Percentiles rank a stretch among this genome's conserved stretches.
phyloP scores from a whole-genome alignment of 495 filamentous ascomycete species.

The Xylaria telfairii region DNA sequence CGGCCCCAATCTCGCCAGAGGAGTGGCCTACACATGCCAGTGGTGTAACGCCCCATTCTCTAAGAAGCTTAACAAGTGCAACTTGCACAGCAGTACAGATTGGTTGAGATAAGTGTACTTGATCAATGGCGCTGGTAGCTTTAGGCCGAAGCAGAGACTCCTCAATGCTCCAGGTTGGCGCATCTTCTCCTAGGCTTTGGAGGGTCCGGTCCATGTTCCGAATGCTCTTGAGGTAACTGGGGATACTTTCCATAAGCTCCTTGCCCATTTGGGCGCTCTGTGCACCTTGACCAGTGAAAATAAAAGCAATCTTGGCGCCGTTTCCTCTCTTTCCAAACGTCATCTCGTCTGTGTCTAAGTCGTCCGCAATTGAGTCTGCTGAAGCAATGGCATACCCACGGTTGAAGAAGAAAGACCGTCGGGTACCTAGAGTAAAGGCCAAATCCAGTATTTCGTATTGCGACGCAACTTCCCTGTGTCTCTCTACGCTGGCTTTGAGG shows the following conservation, averaged over 20 bases:
- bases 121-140: conserved; percentile 32
- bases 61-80: conserved; percentile 55
- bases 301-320: conserved; percentile 6
- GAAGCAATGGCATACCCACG: background rate
- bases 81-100: conserved; percentile 50
- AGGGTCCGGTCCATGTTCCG: conserved; percentile 34
- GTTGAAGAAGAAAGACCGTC: background rate
- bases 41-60: conserved; percentile 49
- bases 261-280: conserved; percentile 15
- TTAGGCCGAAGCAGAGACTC: conserved; percentile 31
- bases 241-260: conserved; percentile 16
- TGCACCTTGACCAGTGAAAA: conserved; percentile 24
- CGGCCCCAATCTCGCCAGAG: conserved; percentile 46
- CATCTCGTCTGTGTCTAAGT: background rate
- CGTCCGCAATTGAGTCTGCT: background rate
- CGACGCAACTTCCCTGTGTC: background rate
- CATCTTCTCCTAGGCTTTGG: conserved; percentile 1
- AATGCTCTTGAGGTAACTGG: conserved; percentile 37
- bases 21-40: conserved; percentile 42
- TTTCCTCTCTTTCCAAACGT: background rate
- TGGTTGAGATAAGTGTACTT: conserved; percentile 42
- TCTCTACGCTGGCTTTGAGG: background rate
- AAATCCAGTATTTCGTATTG: background rate
- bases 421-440: background rate
- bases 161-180: conserved; percentile 27